These are phyloP conservation scores for Trichocomaceae sp. DNA, from an alignment of 2,329 filamentous ascomycete species.

Conservation along the genomic window DNA sequence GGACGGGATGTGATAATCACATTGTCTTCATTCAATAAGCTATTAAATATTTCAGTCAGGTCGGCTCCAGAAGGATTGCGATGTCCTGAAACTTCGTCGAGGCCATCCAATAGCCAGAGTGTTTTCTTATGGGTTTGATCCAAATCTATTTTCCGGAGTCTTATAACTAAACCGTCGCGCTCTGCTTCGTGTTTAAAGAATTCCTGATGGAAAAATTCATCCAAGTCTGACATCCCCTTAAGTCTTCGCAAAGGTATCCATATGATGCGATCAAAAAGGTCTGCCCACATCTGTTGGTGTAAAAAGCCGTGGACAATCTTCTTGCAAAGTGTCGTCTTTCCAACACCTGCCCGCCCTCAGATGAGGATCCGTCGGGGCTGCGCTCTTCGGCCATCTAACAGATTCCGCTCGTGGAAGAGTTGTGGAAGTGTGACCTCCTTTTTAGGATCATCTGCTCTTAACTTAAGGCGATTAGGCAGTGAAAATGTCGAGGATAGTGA, in stretches of 20 bases:
- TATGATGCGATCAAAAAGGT: constrained; percentile 32
- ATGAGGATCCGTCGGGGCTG: constrained; percentile 31
- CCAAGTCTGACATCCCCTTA: not conserved
- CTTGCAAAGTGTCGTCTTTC: constrained; percentile 39
- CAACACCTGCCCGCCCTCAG: constrained; percentile 32
- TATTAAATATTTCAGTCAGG: not conserved
- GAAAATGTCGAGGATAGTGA: constrained; percentile 20
- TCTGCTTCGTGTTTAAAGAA: not conserved
- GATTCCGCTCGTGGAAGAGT: constrained; percentile 25
- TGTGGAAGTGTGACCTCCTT: constrained; percentile 17
- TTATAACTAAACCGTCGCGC: too few species aligned
- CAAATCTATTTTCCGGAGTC: too few species aligned
- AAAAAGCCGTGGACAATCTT: constrained; percentile 34
- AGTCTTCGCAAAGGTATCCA: constrained; percentile 38
- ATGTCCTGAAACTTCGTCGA: constrained; percentile 35
- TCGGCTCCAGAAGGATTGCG: too few species aligned
- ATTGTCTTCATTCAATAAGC: not conserved
- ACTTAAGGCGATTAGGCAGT: constrained; percentile 23
- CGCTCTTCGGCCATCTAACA: constrained; percentile 10
- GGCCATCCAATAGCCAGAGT: constrained; percentile 39
- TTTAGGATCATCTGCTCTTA: constrained; percentile 18
- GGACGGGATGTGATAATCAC: not conserved
- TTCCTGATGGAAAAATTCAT: not conserved
- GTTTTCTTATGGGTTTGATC: not conserved
- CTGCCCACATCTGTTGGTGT: constrained; percentile 17